These are phyloP conservation scores for Phytophthora ramorum DNA, from an alignment of 352 stramenopile genomes.

Conservation along the genomic window DNA sequence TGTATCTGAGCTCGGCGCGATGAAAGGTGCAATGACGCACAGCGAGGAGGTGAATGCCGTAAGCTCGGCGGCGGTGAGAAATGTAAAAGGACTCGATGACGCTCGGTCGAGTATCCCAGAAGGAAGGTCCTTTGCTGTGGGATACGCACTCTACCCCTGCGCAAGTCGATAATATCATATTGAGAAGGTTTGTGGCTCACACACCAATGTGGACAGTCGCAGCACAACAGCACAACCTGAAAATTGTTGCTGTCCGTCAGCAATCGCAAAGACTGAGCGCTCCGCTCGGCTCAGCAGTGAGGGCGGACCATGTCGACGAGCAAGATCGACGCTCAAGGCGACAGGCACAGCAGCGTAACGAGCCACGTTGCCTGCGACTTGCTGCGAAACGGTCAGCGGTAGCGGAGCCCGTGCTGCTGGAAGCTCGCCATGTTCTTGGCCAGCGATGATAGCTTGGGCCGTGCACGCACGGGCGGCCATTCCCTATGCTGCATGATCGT, in stretches of 20 bases:
- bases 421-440: conserved; percentile 11
- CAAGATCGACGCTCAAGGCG: background rate
- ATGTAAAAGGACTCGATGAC: conserved; percentile 18
- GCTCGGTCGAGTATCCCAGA: background rate
- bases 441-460: background rate
- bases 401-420: background rate
- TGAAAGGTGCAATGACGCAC: conserved; percentile 15
- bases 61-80: conserved; percentile 16
- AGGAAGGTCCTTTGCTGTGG: background rate
- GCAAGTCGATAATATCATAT: background rate
- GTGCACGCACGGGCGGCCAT: conserved; percentile 7
- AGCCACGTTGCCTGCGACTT: background rate
- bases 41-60: conserved; percentile 3
- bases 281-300: conserved; percentile 20
- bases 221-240: conserved; percentile 17
- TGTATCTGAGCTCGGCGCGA: background rate
- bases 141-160: background rate
- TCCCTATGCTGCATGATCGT: conserved; percentile 33
- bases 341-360: conserved; percentile 1
- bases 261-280: background rate
- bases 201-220: conserved; percentile 12
- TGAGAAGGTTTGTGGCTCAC: background rate
- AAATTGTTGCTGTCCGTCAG: conserved; percentile 29
- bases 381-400: background rate
- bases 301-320: conserved; percentile 16